These are phyloP conservation scores for Tuber microsphaerosporum DNA, from an alignment of 495 filamentous ascomycete species.

Conservation along the genomic window DNA sequence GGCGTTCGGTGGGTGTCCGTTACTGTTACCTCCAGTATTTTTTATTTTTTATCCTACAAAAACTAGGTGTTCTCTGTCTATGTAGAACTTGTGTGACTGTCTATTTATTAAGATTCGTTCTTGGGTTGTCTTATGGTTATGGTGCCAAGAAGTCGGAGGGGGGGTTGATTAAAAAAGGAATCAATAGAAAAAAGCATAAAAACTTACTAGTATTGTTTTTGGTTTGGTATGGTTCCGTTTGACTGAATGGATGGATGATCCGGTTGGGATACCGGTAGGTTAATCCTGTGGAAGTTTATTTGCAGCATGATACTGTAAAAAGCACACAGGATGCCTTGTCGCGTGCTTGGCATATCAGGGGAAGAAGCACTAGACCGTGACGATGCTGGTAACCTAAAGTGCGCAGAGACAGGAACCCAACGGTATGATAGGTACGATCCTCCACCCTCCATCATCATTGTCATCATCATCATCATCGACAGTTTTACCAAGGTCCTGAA, in stretches of 20 bases:
- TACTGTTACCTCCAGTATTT: background rate
- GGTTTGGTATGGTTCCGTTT: background rate
- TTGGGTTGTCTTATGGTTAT: background rate
- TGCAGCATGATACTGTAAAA: background rate
- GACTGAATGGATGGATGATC: background rate
- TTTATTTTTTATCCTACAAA: background rate
- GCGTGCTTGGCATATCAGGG: background rate
- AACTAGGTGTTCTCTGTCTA: background rate
- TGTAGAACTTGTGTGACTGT: background rate
- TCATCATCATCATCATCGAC: background rate
- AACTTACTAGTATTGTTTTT: background rate
- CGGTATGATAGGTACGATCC: background rate
- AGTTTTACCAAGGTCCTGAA: background rate
- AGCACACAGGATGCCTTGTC: background rate
- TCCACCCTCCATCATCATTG: too few relatives aligned
- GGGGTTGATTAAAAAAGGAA: background rate
- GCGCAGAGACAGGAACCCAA: background rate
- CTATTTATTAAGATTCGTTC: background rate
- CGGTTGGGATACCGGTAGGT: background rate
- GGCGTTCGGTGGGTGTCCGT: background rate
- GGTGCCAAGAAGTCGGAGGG: background rate
- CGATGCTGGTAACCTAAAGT: background rate
- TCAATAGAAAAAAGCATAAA: slow-evolving; percentile 5
- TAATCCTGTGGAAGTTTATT: background rate
- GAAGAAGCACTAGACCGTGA: background rate